Percentiles rank a stretch among this genome's conserved stretches.
Conservation (phyloP, 2,329 filamentous ascomycete species). For the Hysterium pulicare region DNA sequence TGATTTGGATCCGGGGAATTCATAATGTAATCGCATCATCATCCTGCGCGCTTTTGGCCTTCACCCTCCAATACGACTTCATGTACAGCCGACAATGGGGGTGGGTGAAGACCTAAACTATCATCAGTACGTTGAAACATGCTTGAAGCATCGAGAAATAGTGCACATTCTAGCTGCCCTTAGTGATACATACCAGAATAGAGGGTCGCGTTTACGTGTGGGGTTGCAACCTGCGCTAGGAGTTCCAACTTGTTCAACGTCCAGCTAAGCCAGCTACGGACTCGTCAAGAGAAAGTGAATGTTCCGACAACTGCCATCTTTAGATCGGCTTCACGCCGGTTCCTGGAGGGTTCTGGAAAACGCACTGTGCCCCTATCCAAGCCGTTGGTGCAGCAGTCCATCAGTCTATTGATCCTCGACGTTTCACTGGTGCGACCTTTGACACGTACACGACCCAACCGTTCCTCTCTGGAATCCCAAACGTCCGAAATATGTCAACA, state of each 20-base stretch:
- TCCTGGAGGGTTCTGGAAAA: not conserved
- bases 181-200: too few species aligned
- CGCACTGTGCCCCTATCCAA: not conserved
- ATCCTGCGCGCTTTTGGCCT: not conserved
- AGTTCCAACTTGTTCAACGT: too few species aligned
- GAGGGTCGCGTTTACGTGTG: too few species aligned
- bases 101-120: not conserved
- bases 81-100: not conserved
- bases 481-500: not conserved
- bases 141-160: not conserved
- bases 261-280: too few species aligned
- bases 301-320: not conserved
- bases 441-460: not conserved
- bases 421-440: slow-evolving; percentile 4
- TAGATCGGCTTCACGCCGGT: not conserved
- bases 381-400: not conserved
- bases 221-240: too few species aligned
- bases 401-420: not conserved
- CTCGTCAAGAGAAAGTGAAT: not conserved
- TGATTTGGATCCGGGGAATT: not conserved
- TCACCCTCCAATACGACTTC: too few species aligned
- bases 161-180: too few species aligned
- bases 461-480: not conserved
- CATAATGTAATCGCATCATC: not conserved
- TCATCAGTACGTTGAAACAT: not conserved